These are phyloP conservation scores for Cutaneotrichosporon sp. DNA, from an alignment of 1,284 basidiomycete genomes.

Conservation along the genomic window DNA sequence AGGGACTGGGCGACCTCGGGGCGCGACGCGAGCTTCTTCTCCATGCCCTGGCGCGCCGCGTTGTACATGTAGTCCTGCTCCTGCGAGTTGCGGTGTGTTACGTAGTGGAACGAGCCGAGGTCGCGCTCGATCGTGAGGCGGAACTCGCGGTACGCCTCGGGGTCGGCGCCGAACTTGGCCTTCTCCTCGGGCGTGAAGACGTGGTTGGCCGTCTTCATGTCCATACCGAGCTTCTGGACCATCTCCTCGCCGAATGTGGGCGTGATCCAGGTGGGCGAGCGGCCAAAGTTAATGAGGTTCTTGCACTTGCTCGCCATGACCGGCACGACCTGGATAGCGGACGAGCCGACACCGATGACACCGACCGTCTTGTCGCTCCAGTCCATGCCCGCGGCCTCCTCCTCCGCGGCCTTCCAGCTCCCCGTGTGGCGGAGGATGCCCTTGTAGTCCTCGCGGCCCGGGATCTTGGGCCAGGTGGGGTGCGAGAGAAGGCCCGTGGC, in stretches of 20 bases:
- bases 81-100: slow-evolving; percentile 24
- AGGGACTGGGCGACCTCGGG: slow-evolving; percentile 28
- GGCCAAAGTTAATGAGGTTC: slow-evolving; percentile 34
- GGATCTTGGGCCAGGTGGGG: slow-evolving; percentile 42
- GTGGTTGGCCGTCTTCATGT: slow-evolving; percentile 12
- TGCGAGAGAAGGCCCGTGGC: slow-evolving; percentile 29
- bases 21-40: slow-evolving; percentile 19
- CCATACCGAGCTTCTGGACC: slow-evolving; percentile 16
- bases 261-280: slow-evolving; percentile 34
- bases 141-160: slow-evolving; percentile 32
- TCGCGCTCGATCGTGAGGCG: slow-evolving; percentile 28
- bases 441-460: slow-evolving; percentile 31
- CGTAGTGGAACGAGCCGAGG: slow-evolving; percentile 13
- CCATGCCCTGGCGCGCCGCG: slow-evolving; percentile 26
- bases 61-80: slow-evolving; percentile 28
- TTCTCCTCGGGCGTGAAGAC: slow-evolving; percentile 34
- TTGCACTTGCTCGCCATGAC: slow-evolving; percentile 24
- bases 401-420: slow-evolving; percentile 21
- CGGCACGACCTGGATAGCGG: slow-evolving; percentile 35
- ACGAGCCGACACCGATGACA: slow-evolving; percentile 26
- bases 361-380: slow-evolving; percentile 19
- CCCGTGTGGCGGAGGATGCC: slow-evolving; percentile 34
- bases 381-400: slow-evolving; percentile 24
- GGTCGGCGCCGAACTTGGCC: slow-evolving; percentile 19
- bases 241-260: slow-evolving; percentile 28